phyloP scores from a whole-genome alignment of 768 basidiomycete genomes.

The Sarcodon sp. region DNA sequence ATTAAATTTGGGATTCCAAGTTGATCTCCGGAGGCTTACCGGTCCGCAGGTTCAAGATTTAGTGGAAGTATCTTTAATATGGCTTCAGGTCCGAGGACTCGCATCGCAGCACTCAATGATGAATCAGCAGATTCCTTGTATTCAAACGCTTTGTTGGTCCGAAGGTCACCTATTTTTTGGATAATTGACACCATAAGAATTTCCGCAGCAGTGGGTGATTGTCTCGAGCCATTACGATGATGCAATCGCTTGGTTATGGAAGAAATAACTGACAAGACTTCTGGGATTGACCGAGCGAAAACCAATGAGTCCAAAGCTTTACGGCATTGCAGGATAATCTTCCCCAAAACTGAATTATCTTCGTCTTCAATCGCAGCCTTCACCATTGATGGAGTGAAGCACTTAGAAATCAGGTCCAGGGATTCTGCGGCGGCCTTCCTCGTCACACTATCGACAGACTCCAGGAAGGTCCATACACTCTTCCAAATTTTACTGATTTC shows the following conservation, averaged over 20 bases:
- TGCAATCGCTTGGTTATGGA: slow-evolving; percentile 56
- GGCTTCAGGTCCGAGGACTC: slow-evolving; percentile 73
- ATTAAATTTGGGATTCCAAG: background rate
- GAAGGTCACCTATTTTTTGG: slow-evolving; percentile 55
- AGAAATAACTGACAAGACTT: slow-evolving; percentile 62
- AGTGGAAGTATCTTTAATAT: slow-evolving; percentile 67
- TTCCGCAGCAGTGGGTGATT: slow-evolving; percentile 50
- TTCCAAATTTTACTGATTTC: slow-evolving; percentile 64
- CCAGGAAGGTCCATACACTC: slow-evolving; percentile 64
- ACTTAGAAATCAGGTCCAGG: slow-evolving; percentile 50
- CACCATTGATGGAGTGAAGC: slow-evolving; percentile 57
- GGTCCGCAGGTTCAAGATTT: slow-evolving; percentile 70
- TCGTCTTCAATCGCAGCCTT: slow-evolving; percentile 27
- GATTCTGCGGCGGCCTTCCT: slow-evolving; percentile 54
- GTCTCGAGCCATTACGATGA: slow-evolving; percentile 26
- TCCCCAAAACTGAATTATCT: slow-evolving; percentile 41
- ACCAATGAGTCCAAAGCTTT: slow-evolving; percentile 63
- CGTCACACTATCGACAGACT: slow-evolving; percentile 46
- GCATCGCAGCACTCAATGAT: slow-evolving; percentile 70
- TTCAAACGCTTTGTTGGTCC: slow-evolving; percentile 76
- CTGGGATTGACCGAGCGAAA: slow-evolving; percentile 66
- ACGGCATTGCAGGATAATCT: slow-evolving; percentile 48
- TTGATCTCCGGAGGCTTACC: slow-evolving; percentile 31
- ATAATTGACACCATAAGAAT: slow-evolving; percentile 57
- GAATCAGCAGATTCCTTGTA: slow-evolving; percentile 80